Percentiles rank a stretch among this genome's conserved stretches.
Conservation (phyloP, 2,329 filamentous ascomycete genomes). For the Delphinella strobiligena region DNA sequence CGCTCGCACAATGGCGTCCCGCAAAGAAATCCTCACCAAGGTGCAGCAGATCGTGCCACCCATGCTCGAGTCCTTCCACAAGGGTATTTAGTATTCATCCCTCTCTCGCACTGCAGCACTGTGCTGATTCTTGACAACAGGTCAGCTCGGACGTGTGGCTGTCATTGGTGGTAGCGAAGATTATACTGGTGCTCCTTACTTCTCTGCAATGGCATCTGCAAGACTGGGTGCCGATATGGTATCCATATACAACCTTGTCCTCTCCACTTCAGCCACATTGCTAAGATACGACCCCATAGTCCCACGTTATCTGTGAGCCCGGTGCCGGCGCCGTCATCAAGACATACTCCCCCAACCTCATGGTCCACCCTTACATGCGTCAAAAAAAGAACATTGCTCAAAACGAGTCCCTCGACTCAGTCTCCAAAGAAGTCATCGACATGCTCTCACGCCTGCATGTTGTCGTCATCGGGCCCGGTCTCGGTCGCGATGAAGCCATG, state of each 20-base stretch:
- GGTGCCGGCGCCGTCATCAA: constrained; percentile 80
- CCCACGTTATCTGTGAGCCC: constrained; percentile 91
- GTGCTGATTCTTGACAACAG: constrained; percentile 32
- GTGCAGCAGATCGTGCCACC: constrained; percentile 87
- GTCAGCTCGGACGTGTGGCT: constrained; percentile 80
- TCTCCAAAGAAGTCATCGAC: constrained; percentile 58
- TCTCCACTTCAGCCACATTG: neutral
- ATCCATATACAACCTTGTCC: constrained; percentile 15
- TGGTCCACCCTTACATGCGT: constrained; percentile 95
- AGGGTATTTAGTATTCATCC: constrained; percentile 45
- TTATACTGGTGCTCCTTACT: constrained; percentile 95
- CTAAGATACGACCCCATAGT: constrained; percentile 35
- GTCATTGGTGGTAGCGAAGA: constrained; percentile 93
- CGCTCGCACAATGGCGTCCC: constrained; percentile 35
- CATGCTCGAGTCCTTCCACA: constrained; percentile 91
- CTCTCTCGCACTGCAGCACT: neutral
- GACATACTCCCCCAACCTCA: constrained; percentile 92
- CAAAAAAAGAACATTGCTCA: constrained; percentile 50
- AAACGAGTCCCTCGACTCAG: constrained; percentile 45
- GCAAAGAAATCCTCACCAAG: constrained; percentile 64
- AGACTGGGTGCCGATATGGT: constrained; percentile 86
- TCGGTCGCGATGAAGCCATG: constrained; percentile 83
- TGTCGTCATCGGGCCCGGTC: constrained; percentile 81
- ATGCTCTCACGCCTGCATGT: constrained; percentile 84
- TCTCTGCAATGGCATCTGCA: constrained; percentile 93